Base-by-base conservation (phyloP, 371 early-diverging fungal genomes). In the Haplosporangium sp. region DNA sequence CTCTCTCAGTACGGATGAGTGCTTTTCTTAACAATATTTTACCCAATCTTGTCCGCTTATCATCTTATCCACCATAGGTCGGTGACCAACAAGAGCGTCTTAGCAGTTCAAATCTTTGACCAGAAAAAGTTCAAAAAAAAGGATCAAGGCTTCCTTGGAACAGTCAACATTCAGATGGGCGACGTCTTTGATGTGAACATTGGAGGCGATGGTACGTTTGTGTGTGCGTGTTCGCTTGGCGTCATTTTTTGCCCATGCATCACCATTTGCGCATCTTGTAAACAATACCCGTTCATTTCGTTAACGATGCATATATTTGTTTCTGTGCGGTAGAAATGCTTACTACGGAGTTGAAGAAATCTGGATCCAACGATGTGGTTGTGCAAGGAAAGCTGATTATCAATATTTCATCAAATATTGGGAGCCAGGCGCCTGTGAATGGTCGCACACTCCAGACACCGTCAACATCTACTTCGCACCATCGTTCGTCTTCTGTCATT, bases 61-160 rank as follows among this genome's bases (percentile, higher is more conserved):
- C 6, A 29, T 29, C 38, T 40, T 70, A 93, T 37, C 9, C 14
- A 37, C 47, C 40, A 40, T 83, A 93, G 93, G 54, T 84, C 86
- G 77, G 93, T 93, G 14, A 88, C 86, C 16, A 90, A 87, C 76
- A 82, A 83, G 63, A 94, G 95, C 71, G 91, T 95, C 12, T 86
- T 98, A 62, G 91, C 96, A 1, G 92, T 97, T 43, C 97, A 98
- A 82, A 92, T 98, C 23, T 98, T 97, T 86, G 99, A 98, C 83
- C 97, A 97, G 84, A 90, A 93, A 79, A 95, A 95, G 80, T 97
- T 94, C 82, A 96, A 96, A 85, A 95, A 94, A 87, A 92, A 90
- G 79, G 91, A 93, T 67, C 97, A 97, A 83, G 98, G 99, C 0
- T 96, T 97, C 81, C 83, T 98, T 21, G 99, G 99, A 38, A 95